A percentile compares a stretch with the other conserved stretches of the same genome.
These are phyloP conservation scores for Gonapodya sp. DNA, from an alignment of 192 early-diverging fungal genomes.

Conservation along the genomic window DNA sequence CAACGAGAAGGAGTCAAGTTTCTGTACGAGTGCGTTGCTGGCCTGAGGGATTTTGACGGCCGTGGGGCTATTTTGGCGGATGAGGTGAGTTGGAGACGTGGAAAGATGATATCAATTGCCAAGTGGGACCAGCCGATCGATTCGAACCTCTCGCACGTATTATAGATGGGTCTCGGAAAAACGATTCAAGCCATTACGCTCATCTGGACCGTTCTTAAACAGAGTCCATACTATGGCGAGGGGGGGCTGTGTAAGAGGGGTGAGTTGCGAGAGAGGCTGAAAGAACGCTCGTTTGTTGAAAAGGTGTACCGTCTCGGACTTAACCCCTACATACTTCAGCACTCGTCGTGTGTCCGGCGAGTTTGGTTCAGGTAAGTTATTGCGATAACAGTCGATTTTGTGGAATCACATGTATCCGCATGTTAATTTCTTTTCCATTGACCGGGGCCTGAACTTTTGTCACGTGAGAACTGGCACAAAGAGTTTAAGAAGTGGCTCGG, in stretches of 20 bases:
- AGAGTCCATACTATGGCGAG: neutral
- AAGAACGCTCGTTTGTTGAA: neutral
- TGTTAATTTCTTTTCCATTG: neutral
- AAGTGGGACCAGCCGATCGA: too few relatives aligned
- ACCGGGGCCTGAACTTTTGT: neutral
- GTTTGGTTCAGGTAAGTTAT: constrained; percentile 17
- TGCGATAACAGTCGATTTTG: neutral
- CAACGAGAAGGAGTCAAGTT: constrained; percentile 35
- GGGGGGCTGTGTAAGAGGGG: constrained; percentile 9
- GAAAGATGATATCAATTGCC: neutral
- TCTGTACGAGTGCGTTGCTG: constrained; percentile 40
- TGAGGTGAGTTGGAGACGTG: too few relatives aligned
- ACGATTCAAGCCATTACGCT: constrained; percentile 37
- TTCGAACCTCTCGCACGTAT: neutral
- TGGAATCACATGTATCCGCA: too few relatives aligned
- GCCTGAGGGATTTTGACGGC: constrained; percentile 32
- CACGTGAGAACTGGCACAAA: constrained; percentile 46
- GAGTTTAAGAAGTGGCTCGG: constrained; percentile 54
- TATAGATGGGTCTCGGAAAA: constrained; percentile 34
- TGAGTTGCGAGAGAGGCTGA: neutral
- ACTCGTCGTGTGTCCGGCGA: constrained; percentile 50
- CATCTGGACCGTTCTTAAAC: constrained; percentile 26
- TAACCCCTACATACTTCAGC: constrained; percentile 17
- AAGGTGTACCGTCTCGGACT: neutral
- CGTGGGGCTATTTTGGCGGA: constrained; percentile 44